phyloP scores from a whole-genome alignment of 2,329 filamentous ascomycete species.

The Aureobasidium leucospermi region DNA sequence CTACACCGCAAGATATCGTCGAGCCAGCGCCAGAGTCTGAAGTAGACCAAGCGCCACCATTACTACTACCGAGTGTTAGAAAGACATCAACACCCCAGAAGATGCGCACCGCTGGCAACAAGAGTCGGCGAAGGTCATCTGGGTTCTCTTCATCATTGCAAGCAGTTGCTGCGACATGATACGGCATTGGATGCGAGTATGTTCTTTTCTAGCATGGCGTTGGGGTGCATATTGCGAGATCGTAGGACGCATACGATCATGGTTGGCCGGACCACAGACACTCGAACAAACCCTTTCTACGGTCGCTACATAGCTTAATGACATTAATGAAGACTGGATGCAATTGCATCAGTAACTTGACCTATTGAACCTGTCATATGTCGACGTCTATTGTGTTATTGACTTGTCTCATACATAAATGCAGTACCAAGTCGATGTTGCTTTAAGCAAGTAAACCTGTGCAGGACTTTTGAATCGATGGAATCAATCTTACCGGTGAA shows the following conservation, averaged over 20 bases:
- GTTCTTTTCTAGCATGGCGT: conserved; percentile 8
- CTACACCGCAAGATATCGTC: neutral
- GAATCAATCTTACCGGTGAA: no score
- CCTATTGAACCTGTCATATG: no score
- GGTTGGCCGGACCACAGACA: neutral
- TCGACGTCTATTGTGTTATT: no score
- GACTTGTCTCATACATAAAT: no score
- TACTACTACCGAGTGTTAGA: neutral
- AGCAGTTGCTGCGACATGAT: conserved; percentile 9
- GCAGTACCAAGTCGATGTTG: no score
- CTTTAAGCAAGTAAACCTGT: no score
- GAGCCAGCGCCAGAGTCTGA: neutral
- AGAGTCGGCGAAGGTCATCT: neutral
- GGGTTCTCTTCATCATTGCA: neutral
- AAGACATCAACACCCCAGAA: neutral
- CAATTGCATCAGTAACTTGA: neutral
- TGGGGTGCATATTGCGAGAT: neutral
- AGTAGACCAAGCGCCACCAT: neutral
- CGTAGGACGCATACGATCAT: neutral
- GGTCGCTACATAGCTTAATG: neutral
- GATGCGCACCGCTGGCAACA: conserved; percentile 9
- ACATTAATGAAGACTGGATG: neutral
- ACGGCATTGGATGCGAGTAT: neutral
- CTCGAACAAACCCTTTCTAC: neutral
- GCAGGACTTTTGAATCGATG: no score